Evolutionary conservation across 2,329 filamentous ascomycete species (phyloP).

Genomic region (Cladobotryum mycophilum): DNA sequence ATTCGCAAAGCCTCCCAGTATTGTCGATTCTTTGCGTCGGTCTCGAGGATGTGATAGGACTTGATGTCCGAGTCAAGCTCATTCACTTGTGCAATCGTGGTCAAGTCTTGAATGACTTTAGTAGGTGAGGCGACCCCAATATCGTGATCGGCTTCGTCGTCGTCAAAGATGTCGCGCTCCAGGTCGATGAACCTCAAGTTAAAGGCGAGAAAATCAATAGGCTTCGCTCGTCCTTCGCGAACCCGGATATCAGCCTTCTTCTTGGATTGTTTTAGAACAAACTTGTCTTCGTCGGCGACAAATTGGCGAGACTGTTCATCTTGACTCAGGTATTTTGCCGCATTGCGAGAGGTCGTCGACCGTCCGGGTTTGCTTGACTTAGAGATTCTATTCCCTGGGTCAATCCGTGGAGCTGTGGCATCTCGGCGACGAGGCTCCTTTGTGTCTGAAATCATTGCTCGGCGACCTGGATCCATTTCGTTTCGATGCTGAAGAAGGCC

Average conservation of each 20-base stretch:
- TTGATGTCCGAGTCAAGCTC: slow-evolving; percentile 78
- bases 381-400: slow-evolving; percentile 49
- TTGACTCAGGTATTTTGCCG: slow-evolving; percentile 54
- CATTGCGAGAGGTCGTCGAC: slow-evolving; percentile 22
- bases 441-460: slow-evolving; percentile 46
- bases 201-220: slow-evolving; percentile 90
- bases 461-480: slow-evolving; percentile 48
- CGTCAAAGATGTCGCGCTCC: slow-evolving; percentile 78
- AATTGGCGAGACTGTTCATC: slow-evolving; percentile 76
- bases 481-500: neutral
- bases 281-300: slow-evolving; percentile 91
- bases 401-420: slow-evolving; percentile 49
- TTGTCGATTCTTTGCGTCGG: slow-evolving; percentile 67
- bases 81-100: slow-evolving; percentile 53
- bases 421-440: slow-evolving; percentile 40
- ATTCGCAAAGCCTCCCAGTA: slow-evolving; percentile 91
- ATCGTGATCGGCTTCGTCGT: slow-evolving; percentile 66
- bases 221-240: slow-evolving; percentile 80
- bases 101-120: slow-evolving; percentile 69
- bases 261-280: slow-evolving; percentile 93
- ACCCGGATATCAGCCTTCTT: slow-evolving; percentile 96
- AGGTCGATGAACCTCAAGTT: slow-evolving; percentile 83
- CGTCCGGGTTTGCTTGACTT: slow-evolving; percentile 38
- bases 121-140: slow-evolving; percentile 75
- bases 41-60: slow-evolving; percentile 76